These are phyloP conservation scores for Penicillium nucicola DNA, from an alignment of 495 filamentous ascomycete species.

Conservation along the genomic window DNA sequence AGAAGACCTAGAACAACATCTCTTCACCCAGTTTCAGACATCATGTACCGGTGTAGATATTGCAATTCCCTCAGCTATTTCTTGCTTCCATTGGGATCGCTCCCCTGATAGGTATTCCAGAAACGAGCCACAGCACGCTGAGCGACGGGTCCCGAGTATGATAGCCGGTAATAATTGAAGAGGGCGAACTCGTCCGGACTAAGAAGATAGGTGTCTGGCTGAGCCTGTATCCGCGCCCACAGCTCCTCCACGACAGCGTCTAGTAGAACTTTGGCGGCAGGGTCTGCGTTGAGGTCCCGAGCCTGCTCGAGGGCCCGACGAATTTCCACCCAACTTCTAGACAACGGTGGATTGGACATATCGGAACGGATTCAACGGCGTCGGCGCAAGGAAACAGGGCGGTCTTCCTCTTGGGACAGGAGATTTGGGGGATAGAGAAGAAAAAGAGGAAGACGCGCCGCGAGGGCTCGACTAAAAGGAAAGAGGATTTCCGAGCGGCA, in stretches of 20 bases:
- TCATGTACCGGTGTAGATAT: background rate
- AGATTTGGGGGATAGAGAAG: background rate
- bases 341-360: conserved; percentile 5
- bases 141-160: conserved; percentile 47
- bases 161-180: conserved; percentile 68
- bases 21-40: background rate
- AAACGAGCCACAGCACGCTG: conserved; percentile 46
- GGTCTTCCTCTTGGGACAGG: background rate
- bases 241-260: conserved; percentile 54
- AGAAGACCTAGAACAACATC: background rate
- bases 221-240: conserved; percentile 57
- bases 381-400: background rate
- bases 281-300: conserved; percentile 58
- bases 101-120: conserved; percentile 44
- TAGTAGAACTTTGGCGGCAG: conserved; percentile 49
- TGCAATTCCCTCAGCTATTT: conserved; percentile 15
- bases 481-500: conserved; percentile 1
- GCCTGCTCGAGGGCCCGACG: conserved; percentile 62
- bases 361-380: background rate
- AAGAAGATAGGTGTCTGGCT: conserved; percentile 64
- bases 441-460: conserved; percentile 4
- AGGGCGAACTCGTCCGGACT: conserved; percentile 69
- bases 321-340: conserved; percentile 19
- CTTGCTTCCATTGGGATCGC: conserved; percentile 18
- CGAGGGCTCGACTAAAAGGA: conserved; percentile 4